Conservation (phyloP, 768 basidiomycete genomes). For the Erythrobasidium yunnanense region DNA sequence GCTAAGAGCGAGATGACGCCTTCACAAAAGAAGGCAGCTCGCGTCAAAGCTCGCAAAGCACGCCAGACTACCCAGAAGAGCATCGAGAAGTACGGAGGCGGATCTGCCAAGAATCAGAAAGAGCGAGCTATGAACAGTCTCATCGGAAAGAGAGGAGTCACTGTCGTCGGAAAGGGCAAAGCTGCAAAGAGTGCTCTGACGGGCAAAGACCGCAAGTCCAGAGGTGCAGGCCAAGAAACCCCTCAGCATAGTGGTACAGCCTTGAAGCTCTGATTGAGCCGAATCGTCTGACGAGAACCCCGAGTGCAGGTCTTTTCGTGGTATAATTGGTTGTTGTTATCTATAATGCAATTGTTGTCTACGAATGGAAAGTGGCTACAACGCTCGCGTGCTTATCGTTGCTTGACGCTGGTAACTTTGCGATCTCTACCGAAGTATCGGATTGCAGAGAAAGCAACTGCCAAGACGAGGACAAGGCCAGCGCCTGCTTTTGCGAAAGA, state of each 20-base stretch:
- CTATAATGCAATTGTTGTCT: no score
- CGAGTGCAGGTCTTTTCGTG: no score
- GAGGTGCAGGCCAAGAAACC: conserved; percentile 8
- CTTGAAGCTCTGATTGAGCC: no score
- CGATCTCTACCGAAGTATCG: conserved; percentile 12
- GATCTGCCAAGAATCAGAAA: conserved; percentile 57
- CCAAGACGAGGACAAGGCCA: conserved; percentile 8
- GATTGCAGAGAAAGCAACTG: not conserved
- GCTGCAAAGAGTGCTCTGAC: conserved; percentile 26
- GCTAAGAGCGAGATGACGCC: conserved; percentile 69
- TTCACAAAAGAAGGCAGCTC: conserved; percentile 61
- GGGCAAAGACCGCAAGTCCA: conserved; percentile 30
- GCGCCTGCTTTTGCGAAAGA: conserved; percentile 18
- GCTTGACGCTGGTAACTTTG: not conserved
- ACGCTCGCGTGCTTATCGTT: no score
- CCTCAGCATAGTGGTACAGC: not conserved
- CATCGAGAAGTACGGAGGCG: conserved; percentile 48
- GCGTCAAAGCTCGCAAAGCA: conserved; percentile 42
- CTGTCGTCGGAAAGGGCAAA: conserved; percentile 63
- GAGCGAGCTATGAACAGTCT: conserved; percentile 68
- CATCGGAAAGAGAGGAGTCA: conserved; percentile 73
- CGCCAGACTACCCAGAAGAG: conserved; percentile 59
- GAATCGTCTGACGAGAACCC: no score
- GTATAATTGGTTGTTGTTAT: no score
- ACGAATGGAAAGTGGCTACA: no score